These are phyloP conservation scores for Alnus rubra DNA, from an alignment of 306 rosid species.

Conservation along the genomic window DNA sequence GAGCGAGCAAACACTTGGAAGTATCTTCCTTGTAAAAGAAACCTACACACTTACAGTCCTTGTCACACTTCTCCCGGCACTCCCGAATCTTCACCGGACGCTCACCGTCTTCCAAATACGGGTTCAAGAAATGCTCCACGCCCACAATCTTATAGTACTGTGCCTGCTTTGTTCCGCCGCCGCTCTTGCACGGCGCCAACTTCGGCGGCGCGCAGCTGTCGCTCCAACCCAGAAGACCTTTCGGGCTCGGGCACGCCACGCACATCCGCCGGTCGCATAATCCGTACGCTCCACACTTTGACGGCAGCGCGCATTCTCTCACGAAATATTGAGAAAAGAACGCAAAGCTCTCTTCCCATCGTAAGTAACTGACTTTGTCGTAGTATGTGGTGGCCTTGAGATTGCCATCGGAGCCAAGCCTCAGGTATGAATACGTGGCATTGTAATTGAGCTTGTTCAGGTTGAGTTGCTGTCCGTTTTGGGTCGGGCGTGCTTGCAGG, in stretches of 20 bases:
- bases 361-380: not conserved
- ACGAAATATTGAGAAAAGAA: slow-evolving; percentile 33
- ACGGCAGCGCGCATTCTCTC: slow-evolving; percentile 38
- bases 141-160: slow-evolving; percentile 32
- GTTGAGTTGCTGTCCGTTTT: not conserved
- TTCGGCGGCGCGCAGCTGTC: slow-evolving; percentile 37
- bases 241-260: slow-evolving; percentile 35
- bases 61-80: slow-evolving; percentile 33
- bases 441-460: slow-evolving; percentile 32
- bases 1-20: slow-evolving; percentile 35
- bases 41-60: slow-evolving; percentile 37
- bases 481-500: slow-evolving; percentile 33
- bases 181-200: slow-evolving; percentile 16
- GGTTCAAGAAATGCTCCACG: slow-evolving; percentile 33
- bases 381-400: slow-evolving; percentile 36
- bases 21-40: slow-evolving; percentile 28
- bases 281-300: slow-evolving; percentile 36
- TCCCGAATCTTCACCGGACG: slow-evolving; percentile 34
- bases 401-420: slow-evolving; percentile 35
- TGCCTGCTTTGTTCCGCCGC: not conserved
- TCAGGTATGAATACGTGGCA: slow-evolving; percentile 31
- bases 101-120: slow-evolving; percentile 26
- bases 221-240: slow-evolving; percentile 41
- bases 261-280: slow-evolving; percentile 32
- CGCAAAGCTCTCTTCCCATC: slow-evolving; percentile 40